These are phyloP conservation scores for Diaporthe destruens DNA, from an alignment of 2,329 filamentous ascomycete species.

Conservation along the genomic window DNA sequence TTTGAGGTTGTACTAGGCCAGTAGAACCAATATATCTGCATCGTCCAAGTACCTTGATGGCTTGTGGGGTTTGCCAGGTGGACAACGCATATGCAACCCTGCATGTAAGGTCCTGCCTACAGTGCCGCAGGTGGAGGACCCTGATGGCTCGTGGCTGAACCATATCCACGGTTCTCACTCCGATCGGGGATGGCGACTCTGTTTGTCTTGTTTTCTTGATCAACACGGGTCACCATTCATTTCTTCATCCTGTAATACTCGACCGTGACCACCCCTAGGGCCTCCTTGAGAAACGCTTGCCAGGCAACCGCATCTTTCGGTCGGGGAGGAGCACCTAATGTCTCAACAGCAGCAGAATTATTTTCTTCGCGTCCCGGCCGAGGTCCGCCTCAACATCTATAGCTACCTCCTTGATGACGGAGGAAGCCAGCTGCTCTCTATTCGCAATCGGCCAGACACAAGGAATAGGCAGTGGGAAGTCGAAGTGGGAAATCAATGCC, in stretches of 20 bases:
- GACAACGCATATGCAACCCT: neutral
- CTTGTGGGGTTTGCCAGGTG: too few relatives aligned
- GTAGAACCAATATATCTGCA: neutral
- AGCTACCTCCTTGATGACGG: slow-evolving; percentile 58
- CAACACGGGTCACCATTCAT: neutral
- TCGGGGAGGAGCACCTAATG: neutral
- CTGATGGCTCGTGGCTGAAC: slow-evolving; percentile 25
- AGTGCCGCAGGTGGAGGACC: slow-evolving; percentile 13
- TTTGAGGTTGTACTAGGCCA: neutral
- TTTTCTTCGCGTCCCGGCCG: slow-evolving; percentile 50
- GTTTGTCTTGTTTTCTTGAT: neutral
- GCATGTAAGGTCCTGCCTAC: neutral
- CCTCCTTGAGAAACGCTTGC: neutral
- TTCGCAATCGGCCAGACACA: slow-evolving; percentile 54
- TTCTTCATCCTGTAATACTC: neutral
- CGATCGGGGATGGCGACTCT: neutral
- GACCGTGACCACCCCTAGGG: neutral
- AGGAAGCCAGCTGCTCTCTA: slow-evolving; percentile 53
- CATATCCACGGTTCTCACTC: neutral
- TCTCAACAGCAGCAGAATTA: slow-evolving; percentile 3
- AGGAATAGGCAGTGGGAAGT: neutral
- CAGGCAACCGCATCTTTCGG: neutral
- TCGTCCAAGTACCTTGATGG: slow-evolving; percentile 33
- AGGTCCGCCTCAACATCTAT: slow-evolving; percentile 60
- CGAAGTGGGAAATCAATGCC: neutral